Conservation (phyloP, 1,139 yeast genomes). For the Nakaseomyces glabratus region DNA sequence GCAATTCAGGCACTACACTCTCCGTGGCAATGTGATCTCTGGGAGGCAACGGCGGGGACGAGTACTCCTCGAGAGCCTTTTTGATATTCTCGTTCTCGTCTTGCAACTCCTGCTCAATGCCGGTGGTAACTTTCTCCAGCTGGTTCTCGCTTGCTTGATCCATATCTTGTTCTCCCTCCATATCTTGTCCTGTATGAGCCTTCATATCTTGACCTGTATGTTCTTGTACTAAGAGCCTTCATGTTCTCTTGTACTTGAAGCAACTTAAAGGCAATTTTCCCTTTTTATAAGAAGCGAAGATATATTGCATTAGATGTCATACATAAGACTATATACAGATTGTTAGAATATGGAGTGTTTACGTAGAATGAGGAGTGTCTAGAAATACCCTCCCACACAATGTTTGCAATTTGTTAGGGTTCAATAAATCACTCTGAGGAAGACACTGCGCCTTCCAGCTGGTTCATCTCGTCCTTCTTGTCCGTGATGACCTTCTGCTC, state of each 20-base stretch:
- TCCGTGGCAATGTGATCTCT: constrained; percentile 9
- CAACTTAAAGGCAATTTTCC: too few species aligned
- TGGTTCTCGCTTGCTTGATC: constrained; percentile 14
- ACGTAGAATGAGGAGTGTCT: too few species aligned
- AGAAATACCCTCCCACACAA: too few species aligned
- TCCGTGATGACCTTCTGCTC: constrained; percentile 36
- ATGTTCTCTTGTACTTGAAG: too few species aligned
- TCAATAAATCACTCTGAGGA: constrained; percentile 1
- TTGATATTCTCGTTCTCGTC: constrained; percentile 8
- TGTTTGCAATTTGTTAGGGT: too few species aligned
- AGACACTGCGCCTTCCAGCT: constrained; percentile 7
- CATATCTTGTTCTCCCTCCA: constrained; percentile 25
- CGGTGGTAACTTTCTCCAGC: constrained; percentile 26
- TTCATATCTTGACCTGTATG: constrained; percentile 32
- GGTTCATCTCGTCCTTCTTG: constrained; percentile 17
- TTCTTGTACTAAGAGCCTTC: too few species aligned
- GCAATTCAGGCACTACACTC: constrained; percentile 8
- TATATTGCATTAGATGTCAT: too few species aligned
- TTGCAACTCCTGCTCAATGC: constrained; percentile 5
- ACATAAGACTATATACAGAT: too few species aligned
- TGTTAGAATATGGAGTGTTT: too few species aligned
- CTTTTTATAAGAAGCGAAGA: too few species aligned
- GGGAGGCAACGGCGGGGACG: constrained; percentile 12
- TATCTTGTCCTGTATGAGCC: constrained; percentile 25
- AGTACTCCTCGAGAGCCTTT: constrained; percentile 4